Conservation (phyloP, 23 red algal genomes). For the Agarophyton chilense region DNA sequence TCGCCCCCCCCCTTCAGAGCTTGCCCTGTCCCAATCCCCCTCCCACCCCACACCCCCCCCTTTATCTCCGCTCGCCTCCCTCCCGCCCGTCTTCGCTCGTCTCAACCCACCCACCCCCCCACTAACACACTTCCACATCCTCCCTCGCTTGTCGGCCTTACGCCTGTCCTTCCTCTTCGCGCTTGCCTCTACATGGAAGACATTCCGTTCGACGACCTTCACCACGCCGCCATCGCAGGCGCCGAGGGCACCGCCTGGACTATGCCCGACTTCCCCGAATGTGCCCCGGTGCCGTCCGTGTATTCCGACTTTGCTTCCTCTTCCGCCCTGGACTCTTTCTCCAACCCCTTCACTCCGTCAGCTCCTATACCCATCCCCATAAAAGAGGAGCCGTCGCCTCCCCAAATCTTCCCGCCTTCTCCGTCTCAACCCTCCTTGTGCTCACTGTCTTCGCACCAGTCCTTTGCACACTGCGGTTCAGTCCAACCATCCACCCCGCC, state of each 20-base stretch:
- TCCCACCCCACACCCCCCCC: neutral
- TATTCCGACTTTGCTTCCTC: neutral
- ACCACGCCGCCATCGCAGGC: slow-evolving; percentile 60
- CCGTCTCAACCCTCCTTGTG: slow-evolving; percentile 33
- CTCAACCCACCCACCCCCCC: neutral
- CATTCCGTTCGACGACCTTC: slow-evolving; percentile 32
- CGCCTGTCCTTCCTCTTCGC: no score
- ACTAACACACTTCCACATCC: neutral
- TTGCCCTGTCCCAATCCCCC: neutral
- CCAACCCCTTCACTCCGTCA: neutral
- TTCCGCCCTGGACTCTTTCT: neutral
- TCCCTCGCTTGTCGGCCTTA: neutral
- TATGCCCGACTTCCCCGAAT: slow-evolving; percentile 30
- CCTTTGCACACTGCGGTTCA: neutral
- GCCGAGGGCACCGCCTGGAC: slow-evolving; percentile 55
- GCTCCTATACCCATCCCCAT: slow-evolving; percentile 13
- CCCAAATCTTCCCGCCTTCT: neutral
- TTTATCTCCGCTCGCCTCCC: neutral
- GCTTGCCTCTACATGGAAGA: slow-evolving; percentile 14
- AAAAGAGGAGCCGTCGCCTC: neutral
- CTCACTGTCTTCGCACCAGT: slow-evolving; percentile 19
- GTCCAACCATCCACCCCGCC: neutral
- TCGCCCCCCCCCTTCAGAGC: neutral
- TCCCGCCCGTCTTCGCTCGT: neutral
- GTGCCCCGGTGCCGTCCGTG: neutral